Base-by-base conservation (phyloP, 495 filamentous ascomycete species). In the Hypoxylon subgilvum region DNA sequence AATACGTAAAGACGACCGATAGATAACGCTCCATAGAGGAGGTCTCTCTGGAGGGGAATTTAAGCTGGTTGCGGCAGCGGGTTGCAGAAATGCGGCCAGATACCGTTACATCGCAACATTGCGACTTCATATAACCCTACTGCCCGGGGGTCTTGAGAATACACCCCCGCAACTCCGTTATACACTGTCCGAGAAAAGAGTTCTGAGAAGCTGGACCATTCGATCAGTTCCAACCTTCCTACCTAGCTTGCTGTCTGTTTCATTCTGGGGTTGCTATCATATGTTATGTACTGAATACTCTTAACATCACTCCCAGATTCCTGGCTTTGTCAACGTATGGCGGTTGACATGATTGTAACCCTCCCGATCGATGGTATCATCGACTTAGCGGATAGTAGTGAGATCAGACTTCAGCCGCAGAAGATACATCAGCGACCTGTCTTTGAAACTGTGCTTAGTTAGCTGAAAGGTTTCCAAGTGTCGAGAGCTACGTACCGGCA, bases 41-140 rank as follows among this genome's bases (percentile, higher is more conserved):
- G n/a, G 52, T 23, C 39, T 22, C 47, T 32, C 13, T 45, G 6
- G 27, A 22, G 41, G 17, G 14, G 31, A 45, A 44, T 28, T 54
- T 64, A 59, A 64, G 34, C 61, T 54, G 54, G 61, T 55, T 53
- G 38, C 40, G 48, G 49, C 38, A 59, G 30, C n/a, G 34, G 60
- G 53, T 19, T 49, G 60, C 60, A 53, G 53, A 12, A 43, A 21
- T 44, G 35, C 39, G 49, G 39, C 48, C 60, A 35, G 25, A 34
- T 38, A 54, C 38, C 27, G 48, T 58, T 58, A 22, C 60, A 58
- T 58, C 50, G 49, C 38, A 41, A 35, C 36, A 19, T 21, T 48
- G 52, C 52, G 46, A 31, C 47, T 48, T 39, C 40, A 58, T 63
- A 44, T 49, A 47, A 52, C 43, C 52, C 3, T 58, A 38, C 53